These are phyloP conservation scores for Ceratobasidium sp. DNA, from an alignment of 1,284 basidiomycete genomes.

Conservation along the genomic window DNA sequence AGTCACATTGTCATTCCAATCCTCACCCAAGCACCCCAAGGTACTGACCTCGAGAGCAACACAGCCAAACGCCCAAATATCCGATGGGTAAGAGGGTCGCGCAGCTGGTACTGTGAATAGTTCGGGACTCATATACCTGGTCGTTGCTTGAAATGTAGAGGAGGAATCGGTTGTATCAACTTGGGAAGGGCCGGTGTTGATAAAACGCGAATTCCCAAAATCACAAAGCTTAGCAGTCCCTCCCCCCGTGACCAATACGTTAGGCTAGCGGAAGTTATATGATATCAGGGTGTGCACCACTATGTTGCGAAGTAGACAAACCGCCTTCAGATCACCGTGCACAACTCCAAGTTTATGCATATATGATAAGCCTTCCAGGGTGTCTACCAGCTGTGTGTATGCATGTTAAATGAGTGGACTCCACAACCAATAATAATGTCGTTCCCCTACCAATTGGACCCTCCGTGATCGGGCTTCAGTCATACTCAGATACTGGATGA, in stretches of 20 bases:
- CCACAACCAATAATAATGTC: no score
- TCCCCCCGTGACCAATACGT: conserved; percentile 6
- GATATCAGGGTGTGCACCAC: background rate
- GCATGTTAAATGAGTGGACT: background rate
- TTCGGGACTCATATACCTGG: conserved; percentile 33
- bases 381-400: conserved; percentile 13
- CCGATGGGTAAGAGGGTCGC: conserved; percentile 4
- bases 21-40: no score
- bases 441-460: conserved; percentile 1
- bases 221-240: conserved; percentile 31
- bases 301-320: background rate
- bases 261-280: background rate
- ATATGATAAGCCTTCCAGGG: conserved; percentile 15
- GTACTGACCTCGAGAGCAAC: conserved; percentile 30
- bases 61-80: conserved; percentile 29
- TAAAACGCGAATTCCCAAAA: conserved; percentile 24
- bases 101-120: conserved; percentile 5
- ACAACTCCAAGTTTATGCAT: conserved; percentile 19
- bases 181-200: background rate
- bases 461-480: background rate
- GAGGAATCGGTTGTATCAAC: conserved; percentile 1
- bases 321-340: conserved; percentile 30
- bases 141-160: conserved; percentile 23
- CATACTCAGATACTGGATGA: conserved; percentile 11
- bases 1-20: background rate